Evolutionary conservation across 495 filamentous ascomycete genomes (phyloP).

Genomic region (Aspergillus coremiiformis): DNA sequence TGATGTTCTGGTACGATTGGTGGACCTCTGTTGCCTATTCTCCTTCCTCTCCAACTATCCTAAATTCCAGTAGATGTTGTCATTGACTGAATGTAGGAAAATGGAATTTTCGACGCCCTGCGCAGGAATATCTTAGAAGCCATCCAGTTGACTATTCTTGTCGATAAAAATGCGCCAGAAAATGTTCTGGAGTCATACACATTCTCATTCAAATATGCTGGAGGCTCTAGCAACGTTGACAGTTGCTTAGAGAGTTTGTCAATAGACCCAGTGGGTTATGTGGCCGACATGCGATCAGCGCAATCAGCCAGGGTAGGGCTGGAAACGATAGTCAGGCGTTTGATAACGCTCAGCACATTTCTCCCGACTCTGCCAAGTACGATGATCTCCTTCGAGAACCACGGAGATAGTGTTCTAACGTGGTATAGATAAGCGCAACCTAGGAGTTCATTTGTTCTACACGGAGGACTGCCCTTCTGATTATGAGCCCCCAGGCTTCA

Average conservation of each 20-base stretch:
- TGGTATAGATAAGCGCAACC: conserved; percentile 27
- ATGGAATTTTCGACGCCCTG: conserved; percentile 42
- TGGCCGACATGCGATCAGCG: conserved; percentile 27
- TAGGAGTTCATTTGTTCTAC: conserved; percentile 43
- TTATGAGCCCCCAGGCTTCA: conserved; percentile 39
- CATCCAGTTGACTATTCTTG: conserved; percentile 39
- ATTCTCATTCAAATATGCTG: conserved; percentile 42
- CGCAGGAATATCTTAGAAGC: conserved; percentile 31
- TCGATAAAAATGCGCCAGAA: conserved; percentile 26
- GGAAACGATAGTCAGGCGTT: conserved; percentile 30
- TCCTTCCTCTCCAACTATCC: background rate
- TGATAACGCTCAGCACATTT: conserved; percentile 29
- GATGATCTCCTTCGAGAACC: background rate
- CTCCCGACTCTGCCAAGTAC: conserved; percentile 40
- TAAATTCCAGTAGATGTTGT: background rate
- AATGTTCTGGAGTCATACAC: conserved; percentile 45
- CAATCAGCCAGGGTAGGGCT: conserved; percentile 30
- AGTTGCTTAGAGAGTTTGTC: conserved; percentile 25
- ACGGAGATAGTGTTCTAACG: background rate
- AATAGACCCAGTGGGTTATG: conserved; percentile 28
- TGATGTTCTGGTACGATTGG: conserved; percentile 32
- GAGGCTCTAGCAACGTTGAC: conserved; percentile 9
- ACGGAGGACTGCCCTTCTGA: conserved; percentile 30
- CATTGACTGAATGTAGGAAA: conserved; percentile 29
- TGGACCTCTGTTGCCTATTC: background rate